Base-by-base conservation (phyloP, 495 filamentous ascomycete genomes). In the Trichoderma virens region DNA sequence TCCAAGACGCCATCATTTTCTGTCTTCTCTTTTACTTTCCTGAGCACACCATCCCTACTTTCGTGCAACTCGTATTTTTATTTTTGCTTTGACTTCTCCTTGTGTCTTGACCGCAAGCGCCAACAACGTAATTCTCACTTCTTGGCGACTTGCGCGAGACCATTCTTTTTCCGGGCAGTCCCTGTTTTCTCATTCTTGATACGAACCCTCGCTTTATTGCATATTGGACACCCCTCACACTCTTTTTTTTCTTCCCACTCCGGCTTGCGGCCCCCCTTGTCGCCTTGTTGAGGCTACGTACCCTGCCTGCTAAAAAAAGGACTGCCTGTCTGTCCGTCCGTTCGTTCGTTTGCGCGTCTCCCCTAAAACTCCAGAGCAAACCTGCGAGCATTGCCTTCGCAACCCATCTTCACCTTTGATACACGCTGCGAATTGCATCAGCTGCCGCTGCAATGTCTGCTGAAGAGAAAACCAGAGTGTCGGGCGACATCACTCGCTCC, bases 401-500 rank as follows among this genome's bases (percentile, higher is more conserved):
- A 38, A 20, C 25, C 64, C 62, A 5, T 35, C 20, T 35, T 13
- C 51, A 27, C 23, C 27, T 31, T 5, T 25, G 20, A 28, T 3
- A 38, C 2, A 59, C 34, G 20, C 27, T 56, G 3, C 5, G 27
- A 16, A 54, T 14, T n/a, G 13, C 39, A 3, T 56, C 28, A 23
- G 5, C 25, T n/a, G 56, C 28, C 34, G 47, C 30, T 65, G 69
- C 61, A 34, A 77, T 77, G 75, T 71, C 70, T 51, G 83, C 88
- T 63, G 88, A 86, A 70, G 87, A 95, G 75, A 96, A 95, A 76
- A 85, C 77, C 62, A 88, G 92, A 71, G 80, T 83, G 61, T 96
- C 92, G 38, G 88, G 85, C 75, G 91, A 92, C 74, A 77, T 80
- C 64, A 80, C 84, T 69, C 80, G 85, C 72, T 73, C 82, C 64